Conservation (phyloP, 495 filamentous ascomycete species). For the Trichoderma gamsii region DNA sequence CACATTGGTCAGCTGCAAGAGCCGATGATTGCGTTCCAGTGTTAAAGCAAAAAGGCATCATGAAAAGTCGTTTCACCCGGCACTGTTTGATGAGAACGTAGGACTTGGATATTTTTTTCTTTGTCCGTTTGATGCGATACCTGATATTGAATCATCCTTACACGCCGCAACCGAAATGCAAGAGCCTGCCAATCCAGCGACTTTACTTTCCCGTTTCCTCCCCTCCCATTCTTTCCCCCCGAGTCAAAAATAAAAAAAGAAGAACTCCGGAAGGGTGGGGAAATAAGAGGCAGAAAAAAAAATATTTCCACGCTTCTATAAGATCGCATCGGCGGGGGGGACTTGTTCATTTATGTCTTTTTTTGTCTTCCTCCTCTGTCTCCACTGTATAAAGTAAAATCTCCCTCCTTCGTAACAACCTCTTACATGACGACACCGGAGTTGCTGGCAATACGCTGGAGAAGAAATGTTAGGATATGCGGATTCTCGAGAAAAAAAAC, state of each 20-base stretch:
- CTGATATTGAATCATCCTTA: constrained; percentile 30
- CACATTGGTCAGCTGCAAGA: too few species aligned
- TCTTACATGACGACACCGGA: constrained; percentile 97
- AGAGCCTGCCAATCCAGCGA: constrained; percentile 30
- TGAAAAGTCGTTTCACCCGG: not conserved
- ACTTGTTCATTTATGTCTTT: constrained; percentile 23
- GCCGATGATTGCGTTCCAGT: not conserved
- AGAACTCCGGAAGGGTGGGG: not conserved
- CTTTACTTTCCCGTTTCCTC: constrained; percentile 20
- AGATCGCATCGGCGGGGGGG: constrained; percentile 24
- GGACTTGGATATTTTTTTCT: constrained; percentile 19
- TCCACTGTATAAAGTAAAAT: not conserved
- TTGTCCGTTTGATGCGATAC: constrained; percentile 26
- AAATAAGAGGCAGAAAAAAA: constrained; percentile 25
- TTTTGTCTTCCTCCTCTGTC: constrained; percentile 18
- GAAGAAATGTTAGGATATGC: constrained; percentile 14
- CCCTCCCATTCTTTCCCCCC: constrained; percentile 11
- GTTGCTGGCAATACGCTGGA: constrained; percentile 97
- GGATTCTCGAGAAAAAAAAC: not conserved
- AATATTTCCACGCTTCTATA: constrained; percentile 13
- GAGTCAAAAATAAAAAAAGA: constrained; percentile 18
- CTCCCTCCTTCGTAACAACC: constrained; percentile 20
- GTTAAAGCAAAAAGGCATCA: not conserved
- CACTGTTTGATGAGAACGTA: not conserved
- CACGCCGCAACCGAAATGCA: constrained; percentile 37